Evolutionary conservation across 169 alveolate species (phyloP).

Genomic region (Blepharisma undulans): DNA sequence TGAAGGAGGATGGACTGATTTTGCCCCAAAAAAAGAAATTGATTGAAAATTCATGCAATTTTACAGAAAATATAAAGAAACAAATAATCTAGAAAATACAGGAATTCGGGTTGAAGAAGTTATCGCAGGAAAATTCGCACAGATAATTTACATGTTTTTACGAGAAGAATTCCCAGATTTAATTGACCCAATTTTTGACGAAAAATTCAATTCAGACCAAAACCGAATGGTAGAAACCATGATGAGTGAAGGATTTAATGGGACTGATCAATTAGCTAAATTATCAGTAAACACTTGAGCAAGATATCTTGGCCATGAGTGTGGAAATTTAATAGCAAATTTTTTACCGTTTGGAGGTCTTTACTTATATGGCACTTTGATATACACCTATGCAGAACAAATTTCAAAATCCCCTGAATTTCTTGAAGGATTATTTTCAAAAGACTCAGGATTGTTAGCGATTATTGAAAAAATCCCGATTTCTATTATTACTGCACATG

Average conservation of each 20-base stretch:
- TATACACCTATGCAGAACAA: not conserved
- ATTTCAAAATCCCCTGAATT: not conserved
- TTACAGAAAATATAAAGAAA: not conserved
- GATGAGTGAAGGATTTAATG: conserved; percentile 7
- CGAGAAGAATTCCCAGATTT: conserved; percentile 23
- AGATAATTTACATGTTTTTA: not conserved
- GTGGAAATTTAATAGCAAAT: not conserved
- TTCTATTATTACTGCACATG: not conserved
- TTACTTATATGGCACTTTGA: conserved; percentile 25
- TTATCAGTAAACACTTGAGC: not conserved
- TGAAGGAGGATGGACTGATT: conserved; percentile 41
- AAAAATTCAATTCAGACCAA: not conserved
- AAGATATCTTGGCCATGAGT: not conserved
- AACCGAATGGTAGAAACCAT: not conserved
- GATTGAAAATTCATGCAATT: not conserved
- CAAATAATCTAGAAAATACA: not conserved
- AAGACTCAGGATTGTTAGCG: conserved; percentile 13
- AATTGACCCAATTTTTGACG: conserved; percentile 7
- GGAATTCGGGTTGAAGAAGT: conserved; percentile 10
- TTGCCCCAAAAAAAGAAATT: conserved; percentile 10
- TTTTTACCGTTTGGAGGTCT: conserved; percentile 35
- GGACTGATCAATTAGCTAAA: not conserved
- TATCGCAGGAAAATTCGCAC: conserved; percentile 27
- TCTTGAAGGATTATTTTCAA: not conserved
- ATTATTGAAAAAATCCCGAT: conserved; percentile 24